Conservation (phyloP, 2,329 filamentous ascomycete species). For the Aspergillus bombycis region DNA sequence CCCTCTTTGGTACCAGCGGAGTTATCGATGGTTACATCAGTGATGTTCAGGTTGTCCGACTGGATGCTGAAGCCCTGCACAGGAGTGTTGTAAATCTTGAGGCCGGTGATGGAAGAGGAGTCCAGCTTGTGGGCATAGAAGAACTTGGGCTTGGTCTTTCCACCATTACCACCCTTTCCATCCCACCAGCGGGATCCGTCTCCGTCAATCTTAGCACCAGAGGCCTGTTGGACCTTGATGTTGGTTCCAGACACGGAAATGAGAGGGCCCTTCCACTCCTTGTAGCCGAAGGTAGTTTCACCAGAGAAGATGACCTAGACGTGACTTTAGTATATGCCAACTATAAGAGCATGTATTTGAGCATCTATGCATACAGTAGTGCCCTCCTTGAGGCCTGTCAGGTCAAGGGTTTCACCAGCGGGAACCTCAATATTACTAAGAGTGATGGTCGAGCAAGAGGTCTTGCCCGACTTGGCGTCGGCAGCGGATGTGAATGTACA, state of each 20-base stretch:
- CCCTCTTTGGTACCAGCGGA: slow-evolving; percentile 52
- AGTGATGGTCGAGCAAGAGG: slow-evolving; percentile 42
- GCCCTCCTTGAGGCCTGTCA: slow-evolving; percentile 36
- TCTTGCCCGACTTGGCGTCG: slow-evolving; percentile 30
- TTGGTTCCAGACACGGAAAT: slow-evolving; percentile 62
- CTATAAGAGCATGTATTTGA: not conserved
- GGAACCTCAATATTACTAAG: slow-evolving; percentile 42
- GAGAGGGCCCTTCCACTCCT: slow-evolving; percentile 67
- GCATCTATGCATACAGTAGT: slow-evolving; percentile 30
- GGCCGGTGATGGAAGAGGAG: slow-evolving; percentile 33
- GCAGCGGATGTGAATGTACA: slow-evolving; percentile 38
- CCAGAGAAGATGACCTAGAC: slow-evolving; percentile 63
- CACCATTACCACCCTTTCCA: slow-evolving; percentile 61
- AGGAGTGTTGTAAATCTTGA: slow-evolving; percentile 39
- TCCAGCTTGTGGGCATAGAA: slow-evolving; percentile 51
- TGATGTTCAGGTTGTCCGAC: slow-evolving; percentile 56
- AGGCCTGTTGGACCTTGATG: slow-evolving; percentile 50
- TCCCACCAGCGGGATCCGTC: slow-evolving; percentile 65
- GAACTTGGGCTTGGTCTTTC: slow-evolving; percentile 67
- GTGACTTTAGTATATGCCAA: not conserved
- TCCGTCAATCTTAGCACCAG: slow-evolving; percentile 59
- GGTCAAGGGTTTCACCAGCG: slow-evolving; percentile 40
- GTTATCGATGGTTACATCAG: slow-evolving; percentile 61
- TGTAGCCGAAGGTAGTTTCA: slow-evolving; percentile 68
- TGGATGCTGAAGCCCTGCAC: slow-evolving; percentile 41